These are phyloP conservation scores for Clitoria ternatea DNA, from an alignment of 306 rosid species.

Conservation along the genomic window DNA sequence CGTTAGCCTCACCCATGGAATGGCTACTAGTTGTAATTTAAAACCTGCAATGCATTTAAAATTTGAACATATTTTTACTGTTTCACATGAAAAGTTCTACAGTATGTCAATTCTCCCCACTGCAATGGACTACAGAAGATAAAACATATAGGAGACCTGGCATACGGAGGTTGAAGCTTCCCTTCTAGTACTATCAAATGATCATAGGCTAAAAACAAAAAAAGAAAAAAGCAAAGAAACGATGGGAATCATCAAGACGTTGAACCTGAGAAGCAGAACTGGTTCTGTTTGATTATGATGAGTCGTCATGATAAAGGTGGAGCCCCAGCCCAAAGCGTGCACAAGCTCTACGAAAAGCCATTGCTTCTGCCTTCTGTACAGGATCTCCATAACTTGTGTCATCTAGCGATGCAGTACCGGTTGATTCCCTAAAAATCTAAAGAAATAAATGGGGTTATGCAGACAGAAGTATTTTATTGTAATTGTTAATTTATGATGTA, in stretches of 20 bases:
- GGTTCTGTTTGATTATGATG: constrained; percentile 24
- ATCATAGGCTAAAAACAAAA: background rate
- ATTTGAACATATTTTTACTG: background rate
- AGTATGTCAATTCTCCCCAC: background rate
- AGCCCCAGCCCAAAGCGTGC: constrained; percentile 85
- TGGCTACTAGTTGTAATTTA: background rate
- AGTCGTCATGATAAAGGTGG: constrained; percentile 77
- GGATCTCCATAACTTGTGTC: constrained; percentile 87
- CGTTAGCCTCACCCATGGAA: no score
- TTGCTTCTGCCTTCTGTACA: constrained; percentile 86
- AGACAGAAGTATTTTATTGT: no score
- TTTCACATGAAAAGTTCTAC: background rate
- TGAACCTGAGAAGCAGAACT: constrained; percentile 18
- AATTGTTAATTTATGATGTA: no score
- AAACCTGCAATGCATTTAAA: background rate
- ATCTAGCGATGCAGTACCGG: constrained; percentile 67
- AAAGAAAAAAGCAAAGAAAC: no score
- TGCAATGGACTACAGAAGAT: background rate
- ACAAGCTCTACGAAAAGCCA: constrained; percentile 96
- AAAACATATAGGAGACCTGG: background rate
- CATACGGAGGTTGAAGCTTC: background rate
- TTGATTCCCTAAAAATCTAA: constrained; percentile 75
- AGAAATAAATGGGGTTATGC: background rate
- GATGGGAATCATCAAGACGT: background rate
- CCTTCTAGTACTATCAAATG: background rate